Percentiles rank a stretch among this genome's conserved stretches.
These are phyloP conservation scores for Russula sp. DNA, from an alignment of 768 basidiomycete species.

Conservation along the genomic window DNA sequence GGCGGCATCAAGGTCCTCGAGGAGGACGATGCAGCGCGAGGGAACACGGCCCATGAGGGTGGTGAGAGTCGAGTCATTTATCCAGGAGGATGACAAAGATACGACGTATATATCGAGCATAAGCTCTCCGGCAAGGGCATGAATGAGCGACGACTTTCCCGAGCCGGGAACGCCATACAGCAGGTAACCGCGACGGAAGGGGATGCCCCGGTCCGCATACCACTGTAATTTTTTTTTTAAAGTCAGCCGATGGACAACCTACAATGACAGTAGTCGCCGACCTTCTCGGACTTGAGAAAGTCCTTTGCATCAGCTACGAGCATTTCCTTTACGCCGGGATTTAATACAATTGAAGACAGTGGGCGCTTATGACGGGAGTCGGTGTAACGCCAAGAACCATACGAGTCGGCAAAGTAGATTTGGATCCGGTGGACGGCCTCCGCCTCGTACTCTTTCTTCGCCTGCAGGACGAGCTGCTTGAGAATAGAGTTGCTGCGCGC, in stretches of 20 bases:
- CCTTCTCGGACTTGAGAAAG: conserved; percentile 82
- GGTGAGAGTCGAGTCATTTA: conserved; percentile 81
- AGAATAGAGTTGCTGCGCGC: conserved; percentile 80
- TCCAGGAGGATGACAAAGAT: conserved; percentile 81
- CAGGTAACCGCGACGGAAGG: conserved; percentile 85
- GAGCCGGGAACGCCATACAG: conserved; percentile 82
- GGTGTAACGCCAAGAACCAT: conserved; percentile 85
- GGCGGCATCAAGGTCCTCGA: conserved; percentile 90
- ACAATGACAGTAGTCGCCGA: conserved; percentile 33
- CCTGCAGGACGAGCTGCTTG: conserved; percentile 85
- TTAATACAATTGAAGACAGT: conserved; percentile 82
- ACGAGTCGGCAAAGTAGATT: conserved; percentile 86
- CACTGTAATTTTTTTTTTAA: conserved; percentile 52
- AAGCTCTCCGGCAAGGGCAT: conserved; percentile 83
- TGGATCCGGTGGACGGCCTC: conserved; percentile 84
- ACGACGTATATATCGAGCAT: conserved; percentile 91
- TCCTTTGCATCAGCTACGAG: conserved; percentile 76
- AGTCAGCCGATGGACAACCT: conserved; percentile 19
- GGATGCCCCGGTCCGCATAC: conserved; percentile 92
- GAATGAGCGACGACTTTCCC: conserved; percentile 83
- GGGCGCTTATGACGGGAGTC: conserved; percentile 86
- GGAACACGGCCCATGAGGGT: conserved; percentile 87
- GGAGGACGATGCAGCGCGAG: conserved; percentile 77
- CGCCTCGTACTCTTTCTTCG: conserved; percentile 86
- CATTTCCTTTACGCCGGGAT: conserved; percentile 89